A percentile compares a stretch with the other conserved stretches of the same genome.
Conservation (phyloP, 202 grass and related monocot species). For the Eragrostis tef region DNA sequence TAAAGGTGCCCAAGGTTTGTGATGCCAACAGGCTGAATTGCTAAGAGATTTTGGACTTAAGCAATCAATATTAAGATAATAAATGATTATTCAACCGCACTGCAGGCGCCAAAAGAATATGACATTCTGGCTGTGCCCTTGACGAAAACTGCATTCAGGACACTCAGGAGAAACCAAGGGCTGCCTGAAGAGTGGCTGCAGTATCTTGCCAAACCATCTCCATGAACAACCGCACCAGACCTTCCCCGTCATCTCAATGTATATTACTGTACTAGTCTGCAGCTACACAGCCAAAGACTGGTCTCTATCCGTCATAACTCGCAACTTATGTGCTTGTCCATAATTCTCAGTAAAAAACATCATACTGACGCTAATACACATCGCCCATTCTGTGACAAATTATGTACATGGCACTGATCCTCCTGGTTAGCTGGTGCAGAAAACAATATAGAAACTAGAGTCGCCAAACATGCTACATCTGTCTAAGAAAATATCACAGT, state of each 20-base stretch:
- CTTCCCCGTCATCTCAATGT: constrained; percentile 23
- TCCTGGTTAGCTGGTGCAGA: not conserved
- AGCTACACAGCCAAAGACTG: constrained; percentile 37
- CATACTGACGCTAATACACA: not conserved
- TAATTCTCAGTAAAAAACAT: constrained; percentile 27
- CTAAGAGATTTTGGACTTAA: not conserved
- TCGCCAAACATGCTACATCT: too few relatives aligned
- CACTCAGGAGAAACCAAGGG: constrained; percentile 71
- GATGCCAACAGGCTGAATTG: not conserved
- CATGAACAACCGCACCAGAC: constrained; percentile 38
- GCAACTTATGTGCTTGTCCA: constrained; percentile 37
- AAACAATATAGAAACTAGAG: not conserved
- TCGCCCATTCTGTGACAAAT: not conserved
- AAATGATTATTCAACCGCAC: constrained; percentile 23
- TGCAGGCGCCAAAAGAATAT: constrained; percentile 77
- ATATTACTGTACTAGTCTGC: constrained; percentile 21
- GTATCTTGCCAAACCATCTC: constrained; percentile 68
- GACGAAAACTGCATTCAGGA: constrained; percentile 65
- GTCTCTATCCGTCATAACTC: not conserved
- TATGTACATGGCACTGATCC: not conserved
- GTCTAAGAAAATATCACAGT: not conserved
- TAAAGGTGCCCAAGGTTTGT: constrained; percentile 69
- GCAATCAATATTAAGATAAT: not conserved
- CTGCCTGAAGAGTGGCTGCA: constrained; percentile 83
- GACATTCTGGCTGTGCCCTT: constrained; percentile 84